These are phyloP conservation scores for Fusarium marasasianum DNA, from an alignment of 2,329 filamentous ascomycete genomes.

Conservation along the genomic window DNA sequence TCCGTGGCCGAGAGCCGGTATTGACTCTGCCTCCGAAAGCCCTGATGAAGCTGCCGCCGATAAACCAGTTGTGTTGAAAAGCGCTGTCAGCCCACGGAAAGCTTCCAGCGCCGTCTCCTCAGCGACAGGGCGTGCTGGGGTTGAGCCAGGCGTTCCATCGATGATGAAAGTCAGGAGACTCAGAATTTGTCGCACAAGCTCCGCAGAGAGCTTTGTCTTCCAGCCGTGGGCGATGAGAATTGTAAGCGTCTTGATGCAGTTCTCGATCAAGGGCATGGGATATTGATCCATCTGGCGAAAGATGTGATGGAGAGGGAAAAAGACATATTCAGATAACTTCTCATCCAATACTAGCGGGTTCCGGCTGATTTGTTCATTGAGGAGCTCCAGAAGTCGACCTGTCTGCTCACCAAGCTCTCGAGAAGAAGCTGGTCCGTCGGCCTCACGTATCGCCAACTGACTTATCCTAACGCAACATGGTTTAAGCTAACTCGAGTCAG, in stretches of 20 bases:
- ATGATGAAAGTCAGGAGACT: slow-evolving; percentile 85
- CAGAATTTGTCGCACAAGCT: slow-evolving; percentile 84
- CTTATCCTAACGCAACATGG: slow-evolving; percentile 69
- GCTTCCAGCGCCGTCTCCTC: slow-evolving; percentile 81
- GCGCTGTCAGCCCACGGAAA: slow-evolving; percentile 72
- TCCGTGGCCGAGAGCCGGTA: slow-evolving; percentile 83
- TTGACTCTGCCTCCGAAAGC: slow-evolving; percentile 65
- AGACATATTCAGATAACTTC: slow-evolving; percentile 91
- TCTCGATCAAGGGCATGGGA: slow-evolving; percentile 77
- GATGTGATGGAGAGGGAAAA: slow-evolving; percentile 90
- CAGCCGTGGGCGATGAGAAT: slow-evolving; percentile 82
- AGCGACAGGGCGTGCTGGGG: slow-evolving; percentile 57
- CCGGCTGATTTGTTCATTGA: slow-evolving; percentile 54
- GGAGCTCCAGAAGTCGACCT: slow-evolving; percentile 56
- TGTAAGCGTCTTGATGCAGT: slow-evolving; percentile 78
- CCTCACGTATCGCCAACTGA: slow-evolving; percentile 62
- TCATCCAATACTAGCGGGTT: slow-evolving; percentile 71
- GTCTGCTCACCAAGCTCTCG: slow-evolving; percentile 58
- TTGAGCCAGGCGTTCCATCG: slow-evolving; percentile 71
- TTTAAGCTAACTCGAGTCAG: slow-evolving; percentile 61
- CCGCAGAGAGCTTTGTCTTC: slow-evolving; percentile 74
- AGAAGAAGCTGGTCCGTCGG: slow-evolving; percentile 52
- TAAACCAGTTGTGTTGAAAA: slow-evolving; percentile 69
- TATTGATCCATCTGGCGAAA: slow-evolving; percentile 79
- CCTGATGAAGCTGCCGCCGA: slow-evolving; percentile 59